Evolutionary conservation across 257 asterid genomes (phyloP), one percentile per base, ranked within the genome.

Genomic region (Ophiorrhiza pumila): DNA sequence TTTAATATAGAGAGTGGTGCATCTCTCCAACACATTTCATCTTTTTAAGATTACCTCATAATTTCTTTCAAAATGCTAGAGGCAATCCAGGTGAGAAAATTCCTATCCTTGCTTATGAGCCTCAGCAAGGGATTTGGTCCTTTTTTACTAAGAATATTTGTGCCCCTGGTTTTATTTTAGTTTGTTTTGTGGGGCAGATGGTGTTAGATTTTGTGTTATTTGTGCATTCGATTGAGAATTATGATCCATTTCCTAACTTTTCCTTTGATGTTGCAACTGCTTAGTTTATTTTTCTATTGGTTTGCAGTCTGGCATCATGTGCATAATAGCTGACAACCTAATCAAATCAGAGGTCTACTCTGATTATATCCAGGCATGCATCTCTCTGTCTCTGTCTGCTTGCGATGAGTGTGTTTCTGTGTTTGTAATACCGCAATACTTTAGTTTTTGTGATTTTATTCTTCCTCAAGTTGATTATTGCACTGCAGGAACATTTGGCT

Each of bases 401-500:
- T n/a, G n/a, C n/a, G n/a, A n/a, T n/a, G n/a, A n/a, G n/a, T n/a
- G n/a, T n/a, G n/a, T 17, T 34, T 59, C 31, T 58, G 4, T 9
- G 20, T 56, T 35, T 27, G 7, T 56, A 35, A 18, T 56, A 56
- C 17, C 8, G 12, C 25, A 9, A 27, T 12, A 27, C 11, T 39
- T 47, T 57, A 23, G 11, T 12, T 57, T 66, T 69, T 66, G 60
- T 25, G 8, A 43, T 61, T 25, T 63, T 74, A 57, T 76, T 68
- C 55, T 58, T 64, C 69, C 32, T 68, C 18, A 72, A 68, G 32
- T 68, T 79, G 60, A 53, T 56, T 59, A 74, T 41, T 73, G 46
- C 79, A 68, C 59, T 86, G 85, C 96, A 93, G 98, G 86, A 84
- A 56, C 97, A 94, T 88, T 81, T 94, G 85, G 98, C 97, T 85